Conservation (phyloP, 768 basidiomycete species). For the Filobasidium floriforme region DNA sequence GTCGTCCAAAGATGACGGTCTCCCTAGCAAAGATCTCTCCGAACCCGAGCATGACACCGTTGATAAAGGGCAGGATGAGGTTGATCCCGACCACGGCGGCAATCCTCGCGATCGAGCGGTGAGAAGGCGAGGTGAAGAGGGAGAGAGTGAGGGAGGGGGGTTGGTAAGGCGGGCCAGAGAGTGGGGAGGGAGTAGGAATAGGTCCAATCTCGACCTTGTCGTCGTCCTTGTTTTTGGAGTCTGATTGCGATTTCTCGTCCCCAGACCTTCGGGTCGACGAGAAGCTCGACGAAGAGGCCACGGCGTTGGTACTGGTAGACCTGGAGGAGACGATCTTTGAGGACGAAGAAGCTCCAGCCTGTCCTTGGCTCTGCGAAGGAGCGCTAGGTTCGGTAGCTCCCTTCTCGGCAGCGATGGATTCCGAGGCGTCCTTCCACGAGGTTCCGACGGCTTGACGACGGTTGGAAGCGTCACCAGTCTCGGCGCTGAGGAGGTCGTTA, state of each 20-base stretch:
- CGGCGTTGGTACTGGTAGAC: not conserved
- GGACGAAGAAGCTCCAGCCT: not conserved
- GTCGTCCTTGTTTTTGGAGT: not conserved
- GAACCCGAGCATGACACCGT: slow-evolving; percentile 45
- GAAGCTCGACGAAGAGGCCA: not conserved
- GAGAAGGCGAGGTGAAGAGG: slow-evolving; percentile 37
- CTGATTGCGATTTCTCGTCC: not conserved
- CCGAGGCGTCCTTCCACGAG: slow-evolving; percentile 8
- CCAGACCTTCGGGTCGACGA: not conserved
- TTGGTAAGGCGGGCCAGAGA: slow-evolving; percentile 29
- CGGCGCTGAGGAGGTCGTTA: slow-evolving; percentile 15
- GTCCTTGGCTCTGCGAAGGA: slow-evolving; percentile 6
- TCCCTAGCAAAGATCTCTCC: slow-evolving; percentile 45
- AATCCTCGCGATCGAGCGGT: slow-evolving; percentile 33
- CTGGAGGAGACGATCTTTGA: not conserved
- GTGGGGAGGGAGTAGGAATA: slow-evolving; percentile 9
- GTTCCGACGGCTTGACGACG: slow-evolving; percentile 18
- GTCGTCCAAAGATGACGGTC: slow-evolving; percentile 29
- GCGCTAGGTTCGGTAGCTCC: slow-evolving; percentile 8
- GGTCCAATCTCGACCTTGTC: slow-evolving; percentile 9
- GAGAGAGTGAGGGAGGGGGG: slow-evolving; percentile 42
- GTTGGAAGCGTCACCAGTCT: slow-evolving; percentile 7
- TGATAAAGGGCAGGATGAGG: slow-evolving; percentile 42
- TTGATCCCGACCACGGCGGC: slow-evolving; percentile 43
- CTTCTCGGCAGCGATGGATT: slow-evolving; percentile 9